Evolutionary conservation across 495 filamentous ascomycete genomes (phyloP).

Genomic region (Xylaria bambusicola): DNA sequence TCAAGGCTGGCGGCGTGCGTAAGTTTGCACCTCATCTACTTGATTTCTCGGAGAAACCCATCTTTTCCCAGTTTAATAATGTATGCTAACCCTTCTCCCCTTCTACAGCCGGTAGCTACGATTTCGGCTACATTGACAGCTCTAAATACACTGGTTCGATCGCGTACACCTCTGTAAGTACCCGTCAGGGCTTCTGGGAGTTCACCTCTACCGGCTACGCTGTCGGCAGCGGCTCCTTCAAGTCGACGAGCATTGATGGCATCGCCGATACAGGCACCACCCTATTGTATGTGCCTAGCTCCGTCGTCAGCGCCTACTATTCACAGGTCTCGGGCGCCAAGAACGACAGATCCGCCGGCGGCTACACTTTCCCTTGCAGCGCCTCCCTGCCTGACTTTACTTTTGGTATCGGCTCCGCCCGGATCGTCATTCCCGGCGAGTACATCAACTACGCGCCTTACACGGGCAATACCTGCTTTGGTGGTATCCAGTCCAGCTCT

Average conservation of each 20-base stretch:
- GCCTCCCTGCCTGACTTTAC: conserved; percentile 62
- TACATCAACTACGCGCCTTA: conserved; percentile 57
- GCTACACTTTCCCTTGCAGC: conserved; percentile 68
- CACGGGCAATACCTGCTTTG: conserved; percentile 53
- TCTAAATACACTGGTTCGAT: conserved; percentile 64
- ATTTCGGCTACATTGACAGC: conserved; percentile 73
- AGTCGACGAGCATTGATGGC: conserved; percentile 42
- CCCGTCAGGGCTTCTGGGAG: conserved; percentile 66
- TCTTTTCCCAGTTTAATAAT: background rate
- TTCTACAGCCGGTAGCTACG: conserved; percentile 60
- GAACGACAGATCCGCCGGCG: conserved; percentile 53
- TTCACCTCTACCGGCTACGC: conserved; percentile 66
- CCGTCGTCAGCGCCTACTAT: conserved; percentile 67
- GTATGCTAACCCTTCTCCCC: background rate
- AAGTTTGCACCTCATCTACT: conserved; percentile 16
- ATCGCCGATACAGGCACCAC: conserved; percentile 76
- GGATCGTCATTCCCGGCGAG: conserved; percentile 55
- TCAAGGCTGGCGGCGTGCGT: conserved; percentile 57
- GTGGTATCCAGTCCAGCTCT: conserved; percentile 63
- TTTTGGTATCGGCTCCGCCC: conserved; percentile 53
- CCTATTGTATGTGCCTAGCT: conserved; percentile 62
- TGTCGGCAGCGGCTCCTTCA: conserved; percentile 50
- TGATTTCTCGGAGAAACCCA: background rate
- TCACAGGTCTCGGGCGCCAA: conserved; percentile 52
- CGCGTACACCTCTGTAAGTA: conserved; percentile 61